Conservation (phyloP, 345 rosid genomes). For the Gossypium turneri region DNA sequence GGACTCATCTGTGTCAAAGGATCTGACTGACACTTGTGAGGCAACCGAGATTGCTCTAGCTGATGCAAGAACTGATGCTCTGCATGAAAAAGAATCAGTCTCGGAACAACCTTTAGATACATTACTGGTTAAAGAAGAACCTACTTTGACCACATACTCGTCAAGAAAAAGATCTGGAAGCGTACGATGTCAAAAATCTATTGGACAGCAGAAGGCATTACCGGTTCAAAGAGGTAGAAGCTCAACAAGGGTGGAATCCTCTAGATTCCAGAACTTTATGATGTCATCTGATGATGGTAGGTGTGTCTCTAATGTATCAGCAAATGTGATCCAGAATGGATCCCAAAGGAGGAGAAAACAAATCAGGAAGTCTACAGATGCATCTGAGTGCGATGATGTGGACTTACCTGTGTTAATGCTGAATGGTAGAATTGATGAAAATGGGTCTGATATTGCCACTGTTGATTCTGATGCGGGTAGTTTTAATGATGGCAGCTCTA, state of each 20-base stretch:
- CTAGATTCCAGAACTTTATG: constrained; percentile 34
- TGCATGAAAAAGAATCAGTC: constrained; percentile 35
- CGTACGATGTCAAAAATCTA: constrained; percentile 36
- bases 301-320: constrained; percentile 32
- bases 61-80: constrained; percentile 34
- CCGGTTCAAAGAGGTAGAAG: constrained; percentile 50
- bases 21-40: constrained; percentile 37
- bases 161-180: constrained; percentile 70
- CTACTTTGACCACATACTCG: constrained; percentile 58
- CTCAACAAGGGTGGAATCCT: constrained; percentile 43
- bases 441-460: constrained; percentile 61
- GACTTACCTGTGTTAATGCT: constrained; percentile 49
- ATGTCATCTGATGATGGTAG: constrained; percentile 39
- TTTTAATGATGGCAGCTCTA: constrained; percentile 50
- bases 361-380: constrained; percentile 45
- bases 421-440: constrained; percentile 63
- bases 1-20: constrained; percentile 46
- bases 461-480: constrained; percentile 59
- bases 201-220: constrained; percentile 29
- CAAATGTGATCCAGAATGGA: constrained; percentile 35
- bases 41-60: constrained; percentile 42
- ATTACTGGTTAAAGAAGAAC: constrained; percentile 36
- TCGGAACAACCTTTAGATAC: constrained; percentile 37
- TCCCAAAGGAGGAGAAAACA: constrained; percentile 39
- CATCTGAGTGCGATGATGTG: constrained; percentile 48